These are phyloP conservation scores for Dendrobium chrysotoxum DNA, from an alignment of 106 monocot species.

Conservation along the genomic window DNA sequence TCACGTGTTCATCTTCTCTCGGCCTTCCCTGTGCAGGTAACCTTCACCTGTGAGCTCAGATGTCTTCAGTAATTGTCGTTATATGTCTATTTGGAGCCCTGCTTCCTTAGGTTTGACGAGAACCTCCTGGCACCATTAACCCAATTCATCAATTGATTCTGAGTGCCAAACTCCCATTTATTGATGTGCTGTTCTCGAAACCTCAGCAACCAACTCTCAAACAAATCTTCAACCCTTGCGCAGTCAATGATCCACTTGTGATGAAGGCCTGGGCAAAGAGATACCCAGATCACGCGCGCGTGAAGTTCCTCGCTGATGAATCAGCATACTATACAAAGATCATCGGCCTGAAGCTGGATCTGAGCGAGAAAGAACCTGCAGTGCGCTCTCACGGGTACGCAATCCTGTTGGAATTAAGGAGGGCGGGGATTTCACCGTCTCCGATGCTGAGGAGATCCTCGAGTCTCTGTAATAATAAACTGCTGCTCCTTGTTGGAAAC, in stretches of 20 bases:
- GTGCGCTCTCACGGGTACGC: constrained; percentile 69
- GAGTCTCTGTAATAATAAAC: constrained; percentile 43
- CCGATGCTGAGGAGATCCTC: constrained; percentile 87
- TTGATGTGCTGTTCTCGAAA: too few relatives aligned
- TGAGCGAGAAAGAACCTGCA: constrained; percentile 78
- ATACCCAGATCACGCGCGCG: constrained; percentile 73
- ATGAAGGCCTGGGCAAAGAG: constrained; percentile 96
- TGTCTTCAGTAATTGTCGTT: too few relatives aligned
- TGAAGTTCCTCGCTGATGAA: constrained; percentile 90
- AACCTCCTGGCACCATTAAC: too few relatives aligned
- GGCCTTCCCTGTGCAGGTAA: too few relatives aligned
- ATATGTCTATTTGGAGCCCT: too few relatives aligned
- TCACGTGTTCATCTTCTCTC: too few relatives aligned
- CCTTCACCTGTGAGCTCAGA: too few relatives aligned
- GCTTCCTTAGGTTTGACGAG: too few relatives aligned
- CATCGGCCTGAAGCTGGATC: constrained; percentile 85
- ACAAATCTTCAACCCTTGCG: not conserved
- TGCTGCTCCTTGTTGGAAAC: not conserved
- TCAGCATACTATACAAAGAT: constrained; percentile 69
- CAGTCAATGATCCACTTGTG: constrained; percentile 92
- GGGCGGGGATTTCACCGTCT: constrained; percentile 86
- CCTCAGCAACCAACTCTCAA: too few relatives aligned
- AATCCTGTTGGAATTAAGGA: constrained; percentile 70
- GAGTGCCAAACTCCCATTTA: too few relatives aligned
- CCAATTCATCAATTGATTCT: too few relatives aligned